phyloP scores from a whole-genome alignment of 306 rosid species.

The Corylus avellana region DNA sequence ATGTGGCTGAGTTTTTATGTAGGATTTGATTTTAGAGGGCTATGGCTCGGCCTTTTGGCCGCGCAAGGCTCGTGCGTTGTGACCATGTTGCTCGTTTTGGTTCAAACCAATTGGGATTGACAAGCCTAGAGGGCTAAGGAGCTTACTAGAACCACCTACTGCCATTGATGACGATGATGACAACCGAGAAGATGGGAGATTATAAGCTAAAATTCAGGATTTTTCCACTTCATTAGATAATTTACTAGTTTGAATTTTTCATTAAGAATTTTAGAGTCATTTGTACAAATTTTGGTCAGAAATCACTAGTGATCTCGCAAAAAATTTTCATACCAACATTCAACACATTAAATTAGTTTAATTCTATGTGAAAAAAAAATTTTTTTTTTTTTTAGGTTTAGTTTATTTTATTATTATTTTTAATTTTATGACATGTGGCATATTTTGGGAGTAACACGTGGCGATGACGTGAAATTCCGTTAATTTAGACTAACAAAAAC shows the following conservation, averaged over 20 bases:
- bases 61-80: slow-evolving; percentile 79
- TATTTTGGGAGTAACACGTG: too few relatives aligned
- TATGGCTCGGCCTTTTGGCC: slow-evolving; percentile 82
- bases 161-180: slow-evolving; percentile 6
- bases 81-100: slow-evolving; percentile 64
- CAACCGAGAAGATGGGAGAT: not conserved
- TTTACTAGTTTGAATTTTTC: slow-evolving; percentile 38
- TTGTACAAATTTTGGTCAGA: not conserved
- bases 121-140: slow-evolving; percentile 64
- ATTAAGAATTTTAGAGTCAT: not conserved
- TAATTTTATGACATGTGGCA: too few relatives aligned
- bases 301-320: not conserved
- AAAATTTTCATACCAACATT: not conserved
- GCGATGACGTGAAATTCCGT: too few relatives aligned
- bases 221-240: not conserved
- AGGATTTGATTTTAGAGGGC: slow-evolving; percentile 79
- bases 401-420: too few relatives aligned
- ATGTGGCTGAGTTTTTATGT: slow-evolving; percentile 65
- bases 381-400: too few relatives aligned
- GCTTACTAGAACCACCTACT: slow-evolving; percentile 48
- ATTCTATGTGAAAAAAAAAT: too few relatives aligned
- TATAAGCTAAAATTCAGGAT: slow-evolving; percentile 2
- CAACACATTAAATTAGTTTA: not conserved
- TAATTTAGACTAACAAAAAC: too few relatives aligned
- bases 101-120: slow-evolving; percentile 72